Evolutionary conservation across 805 yeast genomes (phyloP).

Genomic region (Candida yuanshanica): DNA sequence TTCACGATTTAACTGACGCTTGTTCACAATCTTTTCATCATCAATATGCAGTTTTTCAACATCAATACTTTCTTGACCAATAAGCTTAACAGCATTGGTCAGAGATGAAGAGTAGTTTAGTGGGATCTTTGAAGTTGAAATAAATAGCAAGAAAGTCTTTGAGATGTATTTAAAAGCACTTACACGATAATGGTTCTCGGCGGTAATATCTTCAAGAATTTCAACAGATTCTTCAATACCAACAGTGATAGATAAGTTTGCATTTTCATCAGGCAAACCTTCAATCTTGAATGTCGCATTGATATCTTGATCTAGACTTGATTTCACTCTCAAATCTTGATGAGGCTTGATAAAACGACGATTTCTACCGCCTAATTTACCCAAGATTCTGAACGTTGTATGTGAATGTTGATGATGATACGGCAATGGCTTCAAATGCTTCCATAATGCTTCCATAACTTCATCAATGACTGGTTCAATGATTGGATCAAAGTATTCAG

Average conservation of each 20-base stretch:
- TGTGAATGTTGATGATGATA: conserved; percentile 94
- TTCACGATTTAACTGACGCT: conserved; percentile 49
- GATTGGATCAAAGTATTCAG: conserved; percentile 95
- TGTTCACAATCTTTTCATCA: conserved; percentile 39
- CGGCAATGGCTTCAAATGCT: conserved; percentile 85
- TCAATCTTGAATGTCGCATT: conserved; percentile 64
- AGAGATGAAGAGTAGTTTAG: conserved; percentile 37
- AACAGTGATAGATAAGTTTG: conserved; percentile 76
- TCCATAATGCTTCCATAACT: conserved; percentile 90
- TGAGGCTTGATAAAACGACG: conserved; percentile 80
- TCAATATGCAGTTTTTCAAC: conserved; percentile 26
- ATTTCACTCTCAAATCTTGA: conserved; percentile 50
- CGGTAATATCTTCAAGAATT: conserved; percentile 59
- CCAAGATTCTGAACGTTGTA: conserved; percentile 86
- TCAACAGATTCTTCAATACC: conserved; percentile 76
- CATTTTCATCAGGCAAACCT: conserved; percentile 49
- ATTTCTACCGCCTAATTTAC: conserved; percentile 95
- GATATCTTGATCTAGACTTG: conserved; percentile 58
- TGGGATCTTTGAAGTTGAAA: conserved; percentile 39
- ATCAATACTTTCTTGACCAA: conserved; percentile 32
- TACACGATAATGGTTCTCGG: conserved; percentile 57
- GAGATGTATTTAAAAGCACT: conserved; percentile 74
- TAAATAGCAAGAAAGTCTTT: conserved; percentile 58
- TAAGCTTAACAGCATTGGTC: conserved; percentile 41
- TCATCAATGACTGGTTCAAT: conserved; percentile 95